Conservation (phyloP, 768 basidiomycete species). For the Rhodotorula babjevae region DNA sequence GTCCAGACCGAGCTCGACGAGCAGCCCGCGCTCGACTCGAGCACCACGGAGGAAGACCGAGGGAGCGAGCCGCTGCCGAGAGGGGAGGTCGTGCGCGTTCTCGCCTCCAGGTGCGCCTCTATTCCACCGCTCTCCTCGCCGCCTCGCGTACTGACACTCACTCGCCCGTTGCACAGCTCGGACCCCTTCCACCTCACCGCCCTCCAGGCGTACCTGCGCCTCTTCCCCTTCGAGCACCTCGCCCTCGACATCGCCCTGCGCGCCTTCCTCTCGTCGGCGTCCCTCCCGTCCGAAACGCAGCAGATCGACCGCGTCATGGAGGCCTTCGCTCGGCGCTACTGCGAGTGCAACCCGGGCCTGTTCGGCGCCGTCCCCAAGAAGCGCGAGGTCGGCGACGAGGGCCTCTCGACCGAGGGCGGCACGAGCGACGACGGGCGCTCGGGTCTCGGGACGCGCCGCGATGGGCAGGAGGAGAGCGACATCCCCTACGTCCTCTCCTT, state of each 20-base stretch:
- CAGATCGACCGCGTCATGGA: slow-evolving; percentile 98
- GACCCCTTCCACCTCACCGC: slow-evolving; percentile 67
- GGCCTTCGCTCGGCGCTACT: slow-evolving; percentile 81
- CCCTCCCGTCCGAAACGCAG: slow-evolving; percentile 90
- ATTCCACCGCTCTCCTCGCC: background rate
- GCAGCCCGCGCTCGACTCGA: background rate
- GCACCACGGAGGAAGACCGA: background rate
- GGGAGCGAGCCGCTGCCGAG: slow-evolving; percentile 2
- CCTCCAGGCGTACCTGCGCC: slow-evolving; percentile 64
- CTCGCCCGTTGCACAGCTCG: slow-evolving; percentile 54
- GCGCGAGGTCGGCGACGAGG: slow-evolving; percentile 1
- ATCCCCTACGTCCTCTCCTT: slow-evolving; percentile 87
- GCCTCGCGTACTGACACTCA: background rate
- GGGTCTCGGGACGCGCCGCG: background rate
- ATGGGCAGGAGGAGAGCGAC: slow-evolving; percentile 52
- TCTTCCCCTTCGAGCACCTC: slow-evolving; percentile 70
- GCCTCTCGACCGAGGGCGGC: slow-evolving; percentile 43
- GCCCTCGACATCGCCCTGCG: slow-evolving; percentile 89
- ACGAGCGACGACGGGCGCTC: background rate
- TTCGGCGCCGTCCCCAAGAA: slow-evolving; percentile 49
- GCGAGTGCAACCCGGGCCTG: slow-evolving; percentile 72
- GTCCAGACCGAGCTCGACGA: background rate
- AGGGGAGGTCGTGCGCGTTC: slow-evolving; percentile 67
- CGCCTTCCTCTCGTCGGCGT: slow-evolving; percentile 80
- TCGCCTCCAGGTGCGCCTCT: slow-evolving; percentile 80